Percentiles rank a stretch among this genome's conserved stretches.
Conservation (phyloP, 2,329 filamentous ascomycete species). For the Emmonsia crescens region DNA sequence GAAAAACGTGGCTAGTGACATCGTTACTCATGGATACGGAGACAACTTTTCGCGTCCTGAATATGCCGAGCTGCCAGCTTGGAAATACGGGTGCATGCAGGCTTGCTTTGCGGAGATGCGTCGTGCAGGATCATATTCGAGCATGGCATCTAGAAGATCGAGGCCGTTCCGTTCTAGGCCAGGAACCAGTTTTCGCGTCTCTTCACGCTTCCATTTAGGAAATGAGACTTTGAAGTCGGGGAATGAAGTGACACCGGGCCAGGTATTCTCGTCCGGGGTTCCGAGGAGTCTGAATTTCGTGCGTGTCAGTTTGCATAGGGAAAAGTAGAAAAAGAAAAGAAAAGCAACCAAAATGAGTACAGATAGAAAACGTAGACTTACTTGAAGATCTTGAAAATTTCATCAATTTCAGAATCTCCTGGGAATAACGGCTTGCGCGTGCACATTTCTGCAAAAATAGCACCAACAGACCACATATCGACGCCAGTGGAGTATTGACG, state of each 20-base stretch:
- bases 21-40: conserved; percentile 27
- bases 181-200: conserved; percentile 54
- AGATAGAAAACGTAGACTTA: conserved; percentile 32
- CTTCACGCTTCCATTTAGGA: conserved; percentile 76
- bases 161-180: conserved; percentile 55
- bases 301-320: background rate
- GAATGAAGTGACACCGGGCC: conserved; percentile 90
- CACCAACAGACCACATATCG: conserved; percentile 92
- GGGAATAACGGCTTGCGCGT: conserved; percentile 87
- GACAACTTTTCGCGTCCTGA: conserved; percentile 33
- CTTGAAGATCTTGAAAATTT: conserved; percentile 93
- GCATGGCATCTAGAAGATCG: conserved; percentile 50
- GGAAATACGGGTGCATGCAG: conserved; percentile 75
- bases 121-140: conserved; percentile 77
- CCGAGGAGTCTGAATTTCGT: conserved; percentile 53
- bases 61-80: conserved; percentile 39
- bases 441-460: conserved; percentile 95
- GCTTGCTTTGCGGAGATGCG: conserved; percentile 85
- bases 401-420: conserved; percentile 84
- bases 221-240: conserved; percentile 89
- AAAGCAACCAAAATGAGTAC: too few species aligned
- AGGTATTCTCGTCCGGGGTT: conserved; percentile 68
- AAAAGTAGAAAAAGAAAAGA: background rate
- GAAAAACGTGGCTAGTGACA: background rate
- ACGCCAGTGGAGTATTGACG: conserved; percentile 89